Base-by-base conservation (phyloP, 306 rosid species). In the Mimosa bimucronata region DNA sequence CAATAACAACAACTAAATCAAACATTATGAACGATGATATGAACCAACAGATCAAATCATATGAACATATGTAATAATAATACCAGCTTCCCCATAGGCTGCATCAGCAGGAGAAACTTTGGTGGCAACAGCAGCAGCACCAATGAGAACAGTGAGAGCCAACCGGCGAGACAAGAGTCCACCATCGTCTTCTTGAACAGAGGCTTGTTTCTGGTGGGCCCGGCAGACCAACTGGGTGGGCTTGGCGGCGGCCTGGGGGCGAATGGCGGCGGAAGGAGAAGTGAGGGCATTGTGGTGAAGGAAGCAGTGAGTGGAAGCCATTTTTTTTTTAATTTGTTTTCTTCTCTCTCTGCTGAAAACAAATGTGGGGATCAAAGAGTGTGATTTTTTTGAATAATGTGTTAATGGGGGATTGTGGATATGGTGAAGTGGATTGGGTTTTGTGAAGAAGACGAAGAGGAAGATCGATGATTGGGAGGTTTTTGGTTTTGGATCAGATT, bases 51-150 rank as follows among this genome's bases (percentile, higher is more conserved):
- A 55, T 55, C 28, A 55, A 55, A 55, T 9, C 62, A 55, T 21
- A 55, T 55, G 21, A 57, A 9, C 15, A 34, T 34, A 34, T 34
- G 5, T 34, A 34, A 66, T 42, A 37, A 66, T 25, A n/a, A 78
- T 88, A 94, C 98, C 97, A 41, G 98, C 90, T 88, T 94, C 97
- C 3, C 98, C 98, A 64, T 88, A 94, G 37, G 98, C 98, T 1
- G 98, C 98, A 82, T 92, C 97, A 29, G 98, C 95, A 52, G 98
- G 97, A 30, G 95, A 85, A 10, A 90, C 97, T 89, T 88, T 94
- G 40, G 97, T 85, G 88, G 87, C 93, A 72, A 92, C 79, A 80
- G 98, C 97, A 15, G 97, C 97, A 68, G 91, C 91, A 55, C 98
- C 97, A 58, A 94, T 80, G 83, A 94, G 90, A 46, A 91, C 86